Conservation (phyloP, 1,284 basidiomycete species). For the Limonomyces culmigenus region DNA sequence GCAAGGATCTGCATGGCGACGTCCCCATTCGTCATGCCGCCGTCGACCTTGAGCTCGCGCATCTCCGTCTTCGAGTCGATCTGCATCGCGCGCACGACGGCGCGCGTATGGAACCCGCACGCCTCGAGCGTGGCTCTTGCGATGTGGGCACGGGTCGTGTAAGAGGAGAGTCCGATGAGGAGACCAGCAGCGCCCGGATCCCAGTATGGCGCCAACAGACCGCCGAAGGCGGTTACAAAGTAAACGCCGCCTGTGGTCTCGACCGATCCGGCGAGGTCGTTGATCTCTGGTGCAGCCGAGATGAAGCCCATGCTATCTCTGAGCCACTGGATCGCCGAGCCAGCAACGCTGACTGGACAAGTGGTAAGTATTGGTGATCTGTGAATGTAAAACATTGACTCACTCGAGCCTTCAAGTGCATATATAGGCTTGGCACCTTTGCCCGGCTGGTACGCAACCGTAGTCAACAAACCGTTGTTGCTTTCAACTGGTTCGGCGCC, state of each 20-base stretch:
- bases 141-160: slow-evolving; percentile 88
- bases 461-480: slow-evolving; percentile 77
- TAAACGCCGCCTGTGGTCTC: slow-evolving; percentile 84
- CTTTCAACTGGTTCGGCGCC: slow-evolving; percentile 79
- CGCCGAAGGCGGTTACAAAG: slow-evolving; percentile 94
- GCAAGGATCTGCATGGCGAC: slow-evolving; percentile 86
- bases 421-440: slow-evolving; percentile 69
- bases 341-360: slow-evolving; percentile 76
- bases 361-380: slow-evolving; percentile 3
- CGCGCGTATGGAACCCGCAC: slow-evolving; percentile 79
- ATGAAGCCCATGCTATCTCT: slow-evolving; percentile 86
- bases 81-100: slow-evolving; percentile 89
- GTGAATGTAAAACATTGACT: slow-evolving; percentile 15
- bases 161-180: slow-evolving; percentile 81
- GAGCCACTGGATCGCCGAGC: slow-evolving; percentile 92
- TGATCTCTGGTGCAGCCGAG: slow-evolving; percentile 68
- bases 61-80: slow-evolving; percentile 64
- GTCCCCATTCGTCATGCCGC: slow-evolving; percentile 87
- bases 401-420: slow-evolving; percentile 87
- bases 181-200: slow-evolving; percentile 74
- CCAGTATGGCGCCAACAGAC: slow-evolving; percentile 87
- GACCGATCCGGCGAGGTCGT: slow-evolving; percentile 67
- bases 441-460: slow-evolving; percentile 88
- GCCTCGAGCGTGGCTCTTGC: slow-evolving; percentile 90
- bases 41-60: slow-evolving; percentile 82